Conservation (phyloP, 2,329 filamentous ascomycete genomes). For the Cladosporium austrohemisphaericum region DNA sequence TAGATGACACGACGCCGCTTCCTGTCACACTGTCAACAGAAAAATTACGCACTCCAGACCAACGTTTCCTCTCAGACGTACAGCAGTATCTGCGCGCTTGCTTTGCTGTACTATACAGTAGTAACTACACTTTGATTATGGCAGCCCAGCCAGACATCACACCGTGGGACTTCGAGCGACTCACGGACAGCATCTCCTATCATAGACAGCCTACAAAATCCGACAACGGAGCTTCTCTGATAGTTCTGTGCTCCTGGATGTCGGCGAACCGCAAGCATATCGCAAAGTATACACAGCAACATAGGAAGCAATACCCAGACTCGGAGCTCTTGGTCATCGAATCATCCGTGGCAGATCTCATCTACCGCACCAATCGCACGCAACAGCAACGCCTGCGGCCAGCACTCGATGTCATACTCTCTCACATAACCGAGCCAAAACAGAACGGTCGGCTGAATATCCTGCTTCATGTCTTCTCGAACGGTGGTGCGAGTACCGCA, state of each 20-base stretch:
- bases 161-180: background rate
- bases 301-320: constrained; percentile 25
- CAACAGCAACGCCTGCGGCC: constrained; percentile 17
- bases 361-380: constrained; percentile 16
- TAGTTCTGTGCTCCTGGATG: constrained; percentile 36
- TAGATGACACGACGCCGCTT: too few relatives aligned
- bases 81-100: too few relatives aligned
- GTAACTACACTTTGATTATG: too few relatives aligned
- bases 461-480: constrained; percentile 34
- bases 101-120: too few relatives aligned
- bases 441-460: constrained; percentile 15
- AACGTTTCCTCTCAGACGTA: too few relatives aligned
- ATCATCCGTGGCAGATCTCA: constrained; percentile 23
- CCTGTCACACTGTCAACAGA: too few relatives aligned
- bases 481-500: constrained; percentile 31
- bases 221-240: constrained; percentile 26
- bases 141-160: too few relatives aligned
- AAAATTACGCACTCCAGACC: too few relatives aligned
- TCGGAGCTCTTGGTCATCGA: constrained; percentile 30
- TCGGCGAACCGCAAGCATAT: constrained; percentile 31
- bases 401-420: constrained; percentile 21
- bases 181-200: background rate
- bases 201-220: background rate
- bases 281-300: constrained; percentile 31
- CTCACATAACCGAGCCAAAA: background rate